phyloP scores from a whole-genome alignment of 176 grass and related monocot genomes.

The Oryza rufipogon region DNA sequence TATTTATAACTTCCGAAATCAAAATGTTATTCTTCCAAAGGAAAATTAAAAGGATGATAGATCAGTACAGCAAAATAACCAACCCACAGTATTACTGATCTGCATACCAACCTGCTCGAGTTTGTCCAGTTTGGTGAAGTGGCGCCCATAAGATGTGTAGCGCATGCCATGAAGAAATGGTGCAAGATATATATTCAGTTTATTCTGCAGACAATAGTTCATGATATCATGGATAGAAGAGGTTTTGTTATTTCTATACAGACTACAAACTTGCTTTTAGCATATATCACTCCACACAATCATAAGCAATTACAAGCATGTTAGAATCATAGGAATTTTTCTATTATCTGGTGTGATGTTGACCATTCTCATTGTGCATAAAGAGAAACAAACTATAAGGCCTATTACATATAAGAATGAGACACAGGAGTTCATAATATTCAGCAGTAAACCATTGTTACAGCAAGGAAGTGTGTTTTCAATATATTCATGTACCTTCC shows the following conservation, averaged over 20 bases:
- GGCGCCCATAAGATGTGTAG: slow-evolving; percentile 79
- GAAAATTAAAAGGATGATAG: not conserved
- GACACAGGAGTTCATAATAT: not conserved
- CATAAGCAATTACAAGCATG: not conserved
- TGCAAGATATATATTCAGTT: slow-evolving; percentile 59
- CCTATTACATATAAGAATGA: not conserved
- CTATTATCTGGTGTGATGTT: not conserved
- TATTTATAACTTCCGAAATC: no score
- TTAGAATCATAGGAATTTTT: not conserved
- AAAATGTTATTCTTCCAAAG: no score
- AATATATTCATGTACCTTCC: slow-evolving; percentile 56
- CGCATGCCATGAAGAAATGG: slow-evolving; percentile 79
- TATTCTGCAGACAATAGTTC: slow-evolving; percentile 51
- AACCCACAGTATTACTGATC: slow-evolving; percentile 12
- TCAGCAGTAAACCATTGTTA: slow-evolving; percentile 1
- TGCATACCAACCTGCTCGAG: slow-evolving; percentile 51
- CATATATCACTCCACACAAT: not conserved
- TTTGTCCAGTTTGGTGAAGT: slow-evolving; percentile 74
- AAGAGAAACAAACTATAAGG: not conserved
- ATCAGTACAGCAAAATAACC: slow-evolving; percentile 2
- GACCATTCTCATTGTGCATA: not conserved
- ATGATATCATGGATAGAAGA: not conserved
- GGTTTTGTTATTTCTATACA: not conserved
- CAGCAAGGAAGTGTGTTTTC: slow-evolving; percentile 1
- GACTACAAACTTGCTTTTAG: not conserved